These are phyloP conservation scores for Saccharomyces jurei DNA, from an alignment of 805 yeast species.

Conservation along the genomic window DNA sequence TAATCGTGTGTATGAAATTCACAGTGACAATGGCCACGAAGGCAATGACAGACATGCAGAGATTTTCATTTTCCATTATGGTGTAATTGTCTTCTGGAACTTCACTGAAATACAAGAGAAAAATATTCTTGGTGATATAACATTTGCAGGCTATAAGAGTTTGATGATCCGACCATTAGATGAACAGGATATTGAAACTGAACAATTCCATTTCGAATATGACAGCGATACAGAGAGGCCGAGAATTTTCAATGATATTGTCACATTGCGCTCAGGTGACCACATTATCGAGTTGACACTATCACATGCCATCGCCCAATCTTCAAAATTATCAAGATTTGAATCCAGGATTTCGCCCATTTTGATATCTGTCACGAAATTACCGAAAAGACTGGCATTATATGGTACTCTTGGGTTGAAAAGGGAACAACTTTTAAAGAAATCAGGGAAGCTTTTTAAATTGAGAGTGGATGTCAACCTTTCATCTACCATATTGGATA, in stretches of 20 bases:
- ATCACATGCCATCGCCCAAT: constrained; percentile 95
- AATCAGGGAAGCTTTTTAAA: constrained; percentile 85
- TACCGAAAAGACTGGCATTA: constrained; percentile 83
- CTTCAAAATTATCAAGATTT: constrained; percentile 82
- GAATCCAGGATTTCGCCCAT: constrained; percentile 86
- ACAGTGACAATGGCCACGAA: neutral
- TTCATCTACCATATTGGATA: constrained; percentile 82
- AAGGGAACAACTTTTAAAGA: constrained; percentile 74
- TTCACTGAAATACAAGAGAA: constrained; percentile 88
- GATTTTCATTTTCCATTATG: constrained; percentile 81
- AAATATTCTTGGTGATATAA: constrained; percentile 84
- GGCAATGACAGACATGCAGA: constrained; percentile 54
- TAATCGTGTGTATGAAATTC: neutral
- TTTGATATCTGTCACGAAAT: constrained; percentile 73
- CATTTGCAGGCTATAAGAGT: constrained; percentile 42
- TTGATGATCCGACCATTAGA: constrained; percentile 65
- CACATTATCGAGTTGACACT: constrained; percentile 86
- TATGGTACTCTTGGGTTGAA: constrained; percentile 83
- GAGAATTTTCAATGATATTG: constrained; percentile 86
- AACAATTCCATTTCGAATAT: constrained; percentile 48
- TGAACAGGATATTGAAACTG: constrained; percentile 89
- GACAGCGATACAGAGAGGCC: constrained; percentile 55
- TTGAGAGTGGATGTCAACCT: constrained; percentile 88
- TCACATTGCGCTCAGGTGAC: constrained; percentile 82
- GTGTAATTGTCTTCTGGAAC: constrained; percentile 98